Evolutionary conservation across 352 stramenopile genomes (phyloP), one percentile per base, ranked within the genome.

Genomic region (Aphanomyces cochlioides): DNA sequence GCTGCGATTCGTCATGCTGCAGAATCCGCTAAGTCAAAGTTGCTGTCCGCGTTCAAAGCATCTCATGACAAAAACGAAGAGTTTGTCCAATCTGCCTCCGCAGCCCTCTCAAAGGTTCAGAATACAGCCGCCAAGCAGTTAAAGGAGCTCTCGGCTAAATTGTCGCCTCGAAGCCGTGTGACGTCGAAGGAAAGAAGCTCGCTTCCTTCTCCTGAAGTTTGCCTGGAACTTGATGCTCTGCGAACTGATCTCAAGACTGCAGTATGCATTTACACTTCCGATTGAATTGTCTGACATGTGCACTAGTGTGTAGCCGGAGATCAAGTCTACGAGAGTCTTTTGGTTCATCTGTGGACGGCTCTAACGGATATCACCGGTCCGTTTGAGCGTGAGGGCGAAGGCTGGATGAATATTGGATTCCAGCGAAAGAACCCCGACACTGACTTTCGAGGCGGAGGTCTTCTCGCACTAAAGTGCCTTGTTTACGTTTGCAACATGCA

Each of bases 401-500:
- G 84, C 15, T 95, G 87, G 87, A 75, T 93, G 17, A 69, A 77
- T 38, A 77, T 95, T 34, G 87, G 85, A 13, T 93, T 95, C 72
- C 87, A 95, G 53, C 83, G 88, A 4, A 64, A 74, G 13, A 91
- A 85, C 67, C 87, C 87, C 0, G 84, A 93, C 76, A 90, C 85
- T 38, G 87, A 95, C 69, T 95, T 93, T 66, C 76, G 87, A 65
- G 87, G 87, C 41, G 87, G 87, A n/a, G 87, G 85, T 2, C 59
- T 90, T 12, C 72, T 93, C 3, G 85, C 85, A 6, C 81, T 95
- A 72, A 92, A 93, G 75, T 95, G 87, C 69, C 72, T 95, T n/a
- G 60, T 93, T 34, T 93, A 93, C 66, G 83, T 76, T 0, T 93
- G 92, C 65, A 80, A 93, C 69, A 82, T 82, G 21, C 89, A 90